A percentile compares a stretch with the other conserved stretches of the same genome.
These are phyloP conservation scores for Trichosporon faecale DNA, from an alignment of 1,284 basidiomycete species.

Conservation along the genomic window DNA sequence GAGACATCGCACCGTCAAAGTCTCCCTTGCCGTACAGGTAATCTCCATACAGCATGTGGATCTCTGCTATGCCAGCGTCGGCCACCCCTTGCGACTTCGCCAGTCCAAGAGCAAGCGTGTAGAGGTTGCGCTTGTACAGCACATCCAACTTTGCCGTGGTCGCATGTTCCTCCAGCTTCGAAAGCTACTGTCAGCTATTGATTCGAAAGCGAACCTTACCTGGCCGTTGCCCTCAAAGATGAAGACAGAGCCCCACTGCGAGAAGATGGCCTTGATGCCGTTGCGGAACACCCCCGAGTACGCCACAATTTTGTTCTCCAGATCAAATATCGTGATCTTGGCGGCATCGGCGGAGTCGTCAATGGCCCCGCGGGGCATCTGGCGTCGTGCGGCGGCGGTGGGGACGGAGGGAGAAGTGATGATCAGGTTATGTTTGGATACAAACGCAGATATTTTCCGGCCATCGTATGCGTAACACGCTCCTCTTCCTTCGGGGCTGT, in stretches of 20 bases:
- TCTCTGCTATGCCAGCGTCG: slow-evolving; percentile 71
- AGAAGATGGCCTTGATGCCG: slow-evolving; percentile 74
- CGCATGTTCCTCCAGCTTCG: slow-evolving; percentile 71
- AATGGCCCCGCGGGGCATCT: not conserved
- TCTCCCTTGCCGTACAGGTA: slow-evolving; percentile 87
- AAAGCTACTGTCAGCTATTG: slow-evolving; percentile 56
- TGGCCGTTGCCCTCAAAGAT: slow-evolving; percentile 71
- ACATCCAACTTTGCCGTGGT: slow-evolving; percentile 75
- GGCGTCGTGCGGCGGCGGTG: slow-evolving; percentile 50
- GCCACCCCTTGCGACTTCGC: slow-evolving; percentile 73
- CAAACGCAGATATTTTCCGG: slow-evolving; percentile 58
- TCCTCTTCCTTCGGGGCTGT: slow-evolving; percentile 76
- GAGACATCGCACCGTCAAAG: slow-evolving; percentile 87
- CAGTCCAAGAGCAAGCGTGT: slow-evolving; percentile 64
- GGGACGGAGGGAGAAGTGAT: slow-evolving; percentile 82
- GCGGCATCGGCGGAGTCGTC: slow-evolving; percentile 63
- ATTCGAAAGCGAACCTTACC: slow-evolving; percentile 52
- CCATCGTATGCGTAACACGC: slow-evolving; percentile 87
- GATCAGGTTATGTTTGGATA: slow-evolving; percentile 75
- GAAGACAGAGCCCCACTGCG: slow-evolving; percentile 73
- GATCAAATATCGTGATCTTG: slow-evolving; percentile 85
- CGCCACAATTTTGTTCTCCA: slow-evolving; percentile 87
- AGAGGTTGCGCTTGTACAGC: slow-evolving; percentile 72
- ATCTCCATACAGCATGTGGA: slow-evolving; percentile 85
- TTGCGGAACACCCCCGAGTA: slow-evolving; percentile 74